A percentile compares a stretch with the other conserved stretches of the same genome.
Conservation (phyloP, 2,329 filamentous ascomycete genomes). For the Pseudocercospora ulei region DNA sequence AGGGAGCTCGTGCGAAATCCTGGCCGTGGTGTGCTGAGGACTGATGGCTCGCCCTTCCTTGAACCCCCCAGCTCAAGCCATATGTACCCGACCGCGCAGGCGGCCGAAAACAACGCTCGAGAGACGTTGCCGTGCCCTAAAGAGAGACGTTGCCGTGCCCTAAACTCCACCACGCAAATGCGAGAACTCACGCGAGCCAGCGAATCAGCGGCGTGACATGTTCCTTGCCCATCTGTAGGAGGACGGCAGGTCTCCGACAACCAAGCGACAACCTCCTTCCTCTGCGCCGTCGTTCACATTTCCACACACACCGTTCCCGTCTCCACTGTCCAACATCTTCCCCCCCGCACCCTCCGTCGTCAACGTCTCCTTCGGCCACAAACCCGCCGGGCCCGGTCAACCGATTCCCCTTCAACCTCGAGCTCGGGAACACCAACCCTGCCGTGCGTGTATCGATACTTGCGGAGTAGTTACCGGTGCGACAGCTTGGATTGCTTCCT, state of each 20-base stretch:
- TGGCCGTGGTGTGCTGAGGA: not conserved
- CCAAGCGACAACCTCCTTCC: slow-evolving; percentile 6
- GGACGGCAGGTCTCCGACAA: too few relatives aligned
- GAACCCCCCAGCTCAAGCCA: too few relatives aligned
- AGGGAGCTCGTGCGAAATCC: not conserved
- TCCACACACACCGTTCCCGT: too few relatives aligned
- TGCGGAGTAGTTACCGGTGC: slow-evolving; percentile 31
- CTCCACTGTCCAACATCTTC: slow-evolving; percentile 28
- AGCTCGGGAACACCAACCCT: slow-evolving; percentile 30
- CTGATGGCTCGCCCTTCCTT: too few relatives aligned
- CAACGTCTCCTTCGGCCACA: slow-evolving; percentile 32
- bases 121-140: too few relatives aligned
- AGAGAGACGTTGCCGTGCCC: too few relatives aligned
- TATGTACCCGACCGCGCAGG: too few relatives aligned
- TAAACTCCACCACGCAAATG: too few relatives aligned
- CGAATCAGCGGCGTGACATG: too few relatives aligned
- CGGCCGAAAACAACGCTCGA: too few relatives aligned
- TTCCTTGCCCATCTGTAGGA: too few relatives aligned
- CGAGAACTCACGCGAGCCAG: too few relatives aligned
- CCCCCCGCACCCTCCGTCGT: slow-evolving; percentile 32
- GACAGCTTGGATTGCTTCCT: slow-evolving; percentile 20
- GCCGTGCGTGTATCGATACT: slow-evolving; percentile 32
- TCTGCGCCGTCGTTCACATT: not conserved
- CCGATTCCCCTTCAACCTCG: slow-evolving; percentile 32
- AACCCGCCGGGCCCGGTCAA: slow-evolving; percentile 31